Evolutionary conservation across 768 basidiomycete species (phyloP).

Genomic region (Serendipita vermifera): DNA sequence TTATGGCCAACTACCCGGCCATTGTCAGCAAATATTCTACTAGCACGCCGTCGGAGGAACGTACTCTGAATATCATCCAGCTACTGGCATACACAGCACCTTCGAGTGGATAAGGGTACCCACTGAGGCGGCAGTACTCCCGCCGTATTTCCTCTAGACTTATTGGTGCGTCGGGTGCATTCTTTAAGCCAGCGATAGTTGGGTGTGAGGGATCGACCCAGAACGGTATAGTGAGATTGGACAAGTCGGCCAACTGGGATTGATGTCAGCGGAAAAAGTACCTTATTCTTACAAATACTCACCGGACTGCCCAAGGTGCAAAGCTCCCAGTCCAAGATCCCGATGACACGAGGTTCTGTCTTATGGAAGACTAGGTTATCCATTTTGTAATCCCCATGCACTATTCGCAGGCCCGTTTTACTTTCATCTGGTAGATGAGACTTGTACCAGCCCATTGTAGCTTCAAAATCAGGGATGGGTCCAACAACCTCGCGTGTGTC

Average conservation of each 20-base stretch:
- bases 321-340: constrained; percentile 94
- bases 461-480: constrained; percentile 59
- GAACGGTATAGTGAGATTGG: constrained; percentile 83
- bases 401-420: constrained; percentile 66
- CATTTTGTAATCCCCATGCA: constrained; percentile 97
- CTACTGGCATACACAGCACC: constrained; percentile 73
- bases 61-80: constrained; percentile 74
- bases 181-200: constrained; percentile 51
- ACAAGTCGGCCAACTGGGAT: constrained; percentile 65
- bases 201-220: constrained; percentile 20
- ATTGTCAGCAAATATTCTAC: constrained; percentile 7
- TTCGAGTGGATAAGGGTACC: constrained; percentile 56
- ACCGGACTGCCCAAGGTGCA: constrained; percentile 90
- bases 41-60: constrained; percentile 19
- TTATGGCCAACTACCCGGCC: constrained; percentile 52
- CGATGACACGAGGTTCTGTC: constrained; percentile 82
- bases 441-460: constrained; percentile 65
- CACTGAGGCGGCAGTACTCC: constrained; percentile 60
- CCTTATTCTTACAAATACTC: constrained; percentile 20
- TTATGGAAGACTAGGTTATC: constrained; percentile 95
- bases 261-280: constrained; percentile 19
- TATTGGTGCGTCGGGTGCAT: constrained; percentile 46
- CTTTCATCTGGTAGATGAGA: constrained; percentile 62
- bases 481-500: constrained; percentile 44
- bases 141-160: constrained; percentile 59